Conservation (phyloP, 371 early-diverging fungal species). For the Mortierella sp. region DNA sequence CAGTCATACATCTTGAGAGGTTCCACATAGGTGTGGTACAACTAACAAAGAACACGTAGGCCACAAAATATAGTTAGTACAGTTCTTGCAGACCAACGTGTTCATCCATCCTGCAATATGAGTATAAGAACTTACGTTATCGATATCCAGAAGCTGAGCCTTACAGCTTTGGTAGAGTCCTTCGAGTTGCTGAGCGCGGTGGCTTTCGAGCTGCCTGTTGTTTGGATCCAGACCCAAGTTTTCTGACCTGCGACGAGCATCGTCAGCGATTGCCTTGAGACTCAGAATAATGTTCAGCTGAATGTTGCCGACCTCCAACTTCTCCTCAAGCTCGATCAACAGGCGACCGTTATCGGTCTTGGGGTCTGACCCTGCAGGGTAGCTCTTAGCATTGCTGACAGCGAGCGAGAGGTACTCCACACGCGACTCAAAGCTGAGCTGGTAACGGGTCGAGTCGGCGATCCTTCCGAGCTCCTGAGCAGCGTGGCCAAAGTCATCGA, state of each 20-base stretch:
- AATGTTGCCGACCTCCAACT: conserved; percentile 72
- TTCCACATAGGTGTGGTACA: conserved; percentile 68
- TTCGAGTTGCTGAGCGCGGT: conserved; percentile 45
- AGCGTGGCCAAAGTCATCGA: conserved; percentile 74
- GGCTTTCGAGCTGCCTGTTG: conserved; percentile 22
- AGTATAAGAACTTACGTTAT: conserved; percentile 41
- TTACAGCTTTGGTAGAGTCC: conserved; percentile 57
- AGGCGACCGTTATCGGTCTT: conserved; percentile 53
- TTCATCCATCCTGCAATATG: not conserved
- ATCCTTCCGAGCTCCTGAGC: conserved; percentile 75
- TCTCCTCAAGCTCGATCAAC: conserved; percentile 70
- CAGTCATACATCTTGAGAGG: conserved; percentile 74
- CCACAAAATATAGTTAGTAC: not conserved
- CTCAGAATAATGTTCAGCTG: conserved; percentile 58
- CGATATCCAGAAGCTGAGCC: conserved; percentile 45
- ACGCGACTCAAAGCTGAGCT: conserved; percentile 65
- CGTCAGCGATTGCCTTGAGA: conserved; percentile 44
- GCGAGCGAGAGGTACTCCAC: conserved; percentile 82
- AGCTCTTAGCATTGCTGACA: conserved; percentile 80
- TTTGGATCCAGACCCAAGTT: conserved; percentile 11
- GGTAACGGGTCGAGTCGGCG: conserved; percentile 65
- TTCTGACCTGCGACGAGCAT: conserved; percentile 12
- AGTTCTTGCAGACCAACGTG: not conserved
- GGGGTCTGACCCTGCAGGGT: conserved; percentile 56
- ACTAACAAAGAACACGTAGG: conserved; percentile 30